Evolutionary conservation across 495 filamentous ascomycete species (phyloP).

Genomic region (Rostrohypoxylon terebratum): DNA sequence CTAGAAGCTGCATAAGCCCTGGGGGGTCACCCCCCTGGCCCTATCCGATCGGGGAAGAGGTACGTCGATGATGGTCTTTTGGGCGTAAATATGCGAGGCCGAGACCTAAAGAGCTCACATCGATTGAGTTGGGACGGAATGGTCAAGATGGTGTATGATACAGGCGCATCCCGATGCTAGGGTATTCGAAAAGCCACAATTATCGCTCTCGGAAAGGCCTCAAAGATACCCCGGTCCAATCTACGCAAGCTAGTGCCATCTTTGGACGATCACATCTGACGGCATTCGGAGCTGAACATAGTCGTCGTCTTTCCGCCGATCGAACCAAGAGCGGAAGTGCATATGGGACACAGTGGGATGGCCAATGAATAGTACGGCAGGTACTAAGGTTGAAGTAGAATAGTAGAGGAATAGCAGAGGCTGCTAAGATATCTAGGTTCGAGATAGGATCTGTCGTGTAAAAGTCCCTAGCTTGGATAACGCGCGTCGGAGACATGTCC

Average conservation of each 20-base stretch:
- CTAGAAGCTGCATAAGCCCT: conserved; percentile 41
- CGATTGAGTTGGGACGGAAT: conserved; percentile 29
- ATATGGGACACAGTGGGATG: conserved; percentile 21
- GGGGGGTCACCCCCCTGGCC: conserved; percentile 25
- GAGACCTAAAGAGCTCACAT: conserved; percentile 32
- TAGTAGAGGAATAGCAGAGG: conserved; percentile 34
- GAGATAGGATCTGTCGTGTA: conserved; percentile 29
- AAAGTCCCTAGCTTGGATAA: conserved; percentile 32
- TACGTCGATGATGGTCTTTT: conserved; percentile 30
- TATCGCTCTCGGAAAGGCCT: conserved; percentile 42
- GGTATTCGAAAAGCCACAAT: conserved; percentile 43
- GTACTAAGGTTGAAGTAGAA: conserved; percentile 27
- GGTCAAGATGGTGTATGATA: conserved; percentile 43
- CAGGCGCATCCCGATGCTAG: conserved; percentile 32
- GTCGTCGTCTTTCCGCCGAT: conserved; percentile 13
- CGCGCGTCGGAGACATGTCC: conserved; percentile 37
- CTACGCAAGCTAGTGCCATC: conserved; percentile 41
- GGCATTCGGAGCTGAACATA: conserved; percentile 31
- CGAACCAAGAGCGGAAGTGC: conserved; percentile 13
- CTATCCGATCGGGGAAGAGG: conserved; percentile 44
- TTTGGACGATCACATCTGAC: conserved; percentile 37
- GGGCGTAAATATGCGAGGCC: conserved; percentile 40
- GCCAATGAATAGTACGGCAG: conserved; percentile 23
- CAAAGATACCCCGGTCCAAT: conserved; percentile 35
- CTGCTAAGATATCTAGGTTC: conserved; percentile 28